Evolutionary conservation across 2,329 filamentous ascomycete genomes (phyloP).

Genomic region (Xylaria sp.): DNA sequence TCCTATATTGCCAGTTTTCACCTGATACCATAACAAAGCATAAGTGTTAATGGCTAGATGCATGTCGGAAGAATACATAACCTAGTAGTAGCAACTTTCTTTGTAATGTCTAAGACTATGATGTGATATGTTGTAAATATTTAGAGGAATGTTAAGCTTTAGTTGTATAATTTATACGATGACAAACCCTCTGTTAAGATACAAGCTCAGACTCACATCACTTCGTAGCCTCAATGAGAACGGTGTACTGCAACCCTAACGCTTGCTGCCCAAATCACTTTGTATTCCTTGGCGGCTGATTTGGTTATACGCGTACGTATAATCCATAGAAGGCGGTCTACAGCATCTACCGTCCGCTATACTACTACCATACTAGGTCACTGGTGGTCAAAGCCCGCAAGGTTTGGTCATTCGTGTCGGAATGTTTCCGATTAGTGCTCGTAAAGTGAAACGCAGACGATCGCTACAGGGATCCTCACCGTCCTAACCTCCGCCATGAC

Average conservation of each 20-base stretch:
- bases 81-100: too few species aligned
- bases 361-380: neutral
- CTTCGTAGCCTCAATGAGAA: neutral
- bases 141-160: neutral
- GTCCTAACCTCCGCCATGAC: too few species aligned
- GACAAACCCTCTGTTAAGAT: neutral
- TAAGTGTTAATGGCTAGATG: too few species aligned
- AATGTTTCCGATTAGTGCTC: constrained; percentile 13
- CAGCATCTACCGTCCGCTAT: too few species aligned
- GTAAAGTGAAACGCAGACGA: neutral
- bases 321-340: neutral
- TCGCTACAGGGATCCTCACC: neutral
- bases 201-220: neutral
- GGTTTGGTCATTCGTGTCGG: constrained; percentile 6
- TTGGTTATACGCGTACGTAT: neutral
- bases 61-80: too few species aligned
- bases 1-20: too few species aligned
- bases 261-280: neutral
- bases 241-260: neutral
- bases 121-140: neutral
- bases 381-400: neutral
- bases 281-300: neutral
- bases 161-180: neutral
- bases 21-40: too few species aligned
- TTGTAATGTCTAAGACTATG: too few species aligned